Percentiles rank a stretch among this genome's conserved stretches.
These are phyloP conservation scores for Geosmithia putterillii DNA, from an alignment of 2,329 filamentous ascomycete genomes.

Conservation along the genomic window DNA sequence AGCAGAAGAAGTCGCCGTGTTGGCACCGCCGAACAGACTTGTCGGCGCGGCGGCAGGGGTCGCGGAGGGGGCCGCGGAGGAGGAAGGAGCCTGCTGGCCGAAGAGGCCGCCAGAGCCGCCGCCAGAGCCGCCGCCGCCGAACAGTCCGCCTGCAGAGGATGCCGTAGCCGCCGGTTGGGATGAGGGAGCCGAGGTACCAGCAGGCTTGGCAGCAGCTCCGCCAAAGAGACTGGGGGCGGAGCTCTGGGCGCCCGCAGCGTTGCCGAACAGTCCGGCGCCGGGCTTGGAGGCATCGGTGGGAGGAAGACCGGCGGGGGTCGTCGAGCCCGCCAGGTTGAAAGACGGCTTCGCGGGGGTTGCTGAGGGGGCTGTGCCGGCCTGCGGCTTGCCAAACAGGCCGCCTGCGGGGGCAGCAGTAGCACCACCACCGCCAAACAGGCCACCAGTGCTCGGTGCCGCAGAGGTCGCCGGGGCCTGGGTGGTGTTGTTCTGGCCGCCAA, in stretches of 20 bases:
- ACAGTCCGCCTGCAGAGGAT: slow-evolving; percentile 6
- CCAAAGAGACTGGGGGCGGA: slow-evolving; percentile 2
- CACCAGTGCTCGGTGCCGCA: slow-evolving; percentile 24
- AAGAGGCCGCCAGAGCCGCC: slow-evolving; percentile 10
- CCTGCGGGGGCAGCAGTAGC: slow-evolving; percentile 2
- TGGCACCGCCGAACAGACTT: slow-evolving; percentile 11
- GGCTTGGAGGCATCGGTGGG: slow-evolving; percentile 22
- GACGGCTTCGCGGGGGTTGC: slow-evolving; percentile 31
- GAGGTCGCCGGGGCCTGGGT: slow-evolving; percentile 9
- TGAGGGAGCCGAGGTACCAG: slow-evolving; percentile 5
- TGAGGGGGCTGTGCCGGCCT: slow-evolving; percentile 12
- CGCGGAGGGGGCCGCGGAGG: too few species aligned
- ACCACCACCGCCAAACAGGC: slow-evolving; percentile 23
- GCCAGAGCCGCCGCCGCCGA: slow-evolving; percentile 5
- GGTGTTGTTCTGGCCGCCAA: slow-evolving; percentile 4
- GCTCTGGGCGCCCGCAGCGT: slow-evolving; percentile 4
- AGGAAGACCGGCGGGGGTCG: slow-evolving; percentile 43
- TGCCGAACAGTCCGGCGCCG: slow-evolving; percentile 18
- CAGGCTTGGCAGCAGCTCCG: slow-evolving; percentile 8
- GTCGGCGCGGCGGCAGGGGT: slow-evolving; percentile 11
- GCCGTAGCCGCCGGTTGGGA: slow-evolving; percentile 1
- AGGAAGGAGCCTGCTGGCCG: too few species aligned
- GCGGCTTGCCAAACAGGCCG: slow-evolving; percentile 15
- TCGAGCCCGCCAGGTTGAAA: slow-evolving; percentile 32
- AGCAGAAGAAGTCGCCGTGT: slow-evolving; percentile 5